Evolutionary conservation across 2,329 filamentous ascomycete genomes (phyloP).

Genomic region (Orbilia ellipsospora): DNA sequence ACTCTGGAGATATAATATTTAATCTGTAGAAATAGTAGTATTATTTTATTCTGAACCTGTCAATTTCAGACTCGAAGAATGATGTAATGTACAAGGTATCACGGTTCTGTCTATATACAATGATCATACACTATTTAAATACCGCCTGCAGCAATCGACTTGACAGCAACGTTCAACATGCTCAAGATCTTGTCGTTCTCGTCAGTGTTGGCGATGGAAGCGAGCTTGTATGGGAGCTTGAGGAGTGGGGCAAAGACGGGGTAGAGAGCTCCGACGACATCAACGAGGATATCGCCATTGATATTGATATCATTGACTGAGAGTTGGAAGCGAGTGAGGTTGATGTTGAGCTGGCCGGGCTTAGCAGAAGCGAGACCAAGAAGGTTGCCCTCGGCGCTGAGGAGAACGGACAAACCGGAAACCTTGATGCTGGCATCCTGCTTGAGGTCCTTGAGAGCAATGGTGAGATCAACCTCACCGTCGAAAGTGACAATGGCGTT

Average conservation of each 20-base stretch:
- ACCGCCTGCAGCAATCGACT: slow-evolving; percentile 27
- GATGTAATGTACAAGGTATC: slow-evolving; percentile 25
- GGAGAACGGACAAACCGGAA: slow-evolving; percentile 18
- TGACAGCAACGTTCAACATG: slow-evolving; percentile 38
- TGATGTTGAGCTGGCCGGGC: slow-evolving; percentile 12
- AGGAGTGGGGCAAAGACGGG: slow-evolving; percentile 39
- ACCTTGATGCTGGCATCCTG: slow-evolving; percentile 40
- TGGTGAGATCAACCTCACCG: slow-evolving; percentile 17
- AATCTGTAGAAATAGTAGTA: too few relatives aligned
- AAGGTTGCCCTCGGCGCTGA: slow-evolving; percentile 29
- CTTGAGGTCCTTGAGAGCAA: slow-evolving; percentile 20
- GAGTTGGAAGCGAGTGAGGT: slow-evolving; percentile 16
- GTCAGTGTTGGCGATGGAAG: slow-evolving; percentile 37
- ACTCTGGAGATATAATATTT: too few relatives aligned
- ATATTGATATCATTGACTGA: slow-evolving; percentile 37
- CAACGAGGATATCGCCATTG: slow-evolving; percentile 37
- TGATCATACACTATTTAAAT: too few relatives aligned
- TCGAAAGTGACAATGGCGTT: slow-evolving; percentile 36
- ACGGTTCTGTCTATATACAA: neutral
- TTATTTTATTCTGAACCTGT: neutral
- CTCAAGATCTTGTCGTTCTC: slow-evolving; percentile 41
- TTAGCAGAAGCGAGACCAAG: slow-evolving; percentile 7
- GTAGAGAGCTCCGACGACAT: slow-evolving; percentile 33
- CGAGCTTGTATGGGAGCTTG: slow-evolving; percentile 52
- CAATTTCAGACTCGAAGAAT: neutral